Percentiles rank a stretch among this genome's conserved stretches.
Evolutionary conservation across 441 rosid species (phyloP).

Genomic region (Croton setiger): DNA sequence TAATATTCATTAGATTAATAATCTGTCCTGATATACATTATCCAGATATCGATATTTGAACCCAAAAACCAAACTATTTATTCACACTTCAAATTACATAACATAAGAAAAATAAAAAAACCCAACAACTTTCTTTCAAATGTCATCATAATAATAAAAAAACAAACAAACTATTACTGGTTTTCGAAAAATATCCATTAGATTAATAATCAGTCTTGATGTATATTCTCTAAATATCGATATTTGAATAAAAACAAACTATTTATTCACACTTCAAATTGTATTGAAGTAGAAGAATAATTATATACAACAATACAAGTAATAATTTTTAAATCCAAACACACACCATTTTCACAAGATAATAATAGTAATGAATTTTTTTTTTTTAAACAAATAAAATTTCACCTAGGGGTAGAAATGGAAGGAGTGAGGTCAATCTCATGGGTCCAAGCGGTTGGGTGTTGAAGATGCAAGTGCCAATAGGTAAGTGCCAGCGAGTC

Average conservation of each 20-base stretch:
- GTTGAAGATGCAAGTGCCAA: constrained; percentile 88
- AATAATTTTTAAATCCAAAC: neutral
- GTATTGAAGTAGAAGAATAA: neutral
- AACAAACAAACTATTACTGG: too few relatives aligned
- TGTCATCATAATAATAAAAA: too few relatives aligned
- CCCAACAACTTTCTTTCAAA: neutral
- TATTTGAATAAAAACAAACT: neutral
- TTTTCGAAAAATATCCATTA: too few relatives aligned
- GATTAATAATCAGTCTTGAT: too few relatives aligned
- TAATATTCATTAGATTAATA: too few relatives aligned
- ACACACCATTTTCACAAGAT: neutral
- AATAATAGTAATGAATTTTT: too few relatives aligned
- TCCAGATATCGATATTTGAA: too few relatives aligned
- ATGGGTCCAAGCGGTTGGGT: constrained; percentile 84
- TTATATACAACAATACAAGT: neutral
- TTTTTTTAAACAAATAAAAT: neutral
- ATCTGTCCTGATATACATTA: too few relatives aligned
- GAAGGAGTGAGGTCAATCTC: constrained; percentile 86
- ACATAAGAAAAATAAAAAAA: too few relatives aligned
- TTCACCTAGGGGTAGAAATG: constrained; percentile 12
- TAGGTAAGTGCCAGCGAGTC: constrained; percentile 83
- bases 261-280: neutral
- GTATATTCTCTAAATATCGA: too few relatives aligned
- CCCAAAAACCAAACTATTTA: too few relatives aligned
- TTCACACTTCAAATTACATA: too few relatives aligned